These are phyloP conservation scores for Carpinus fangiana DNA, from an alignment of 306 rosid genomes.

Conservation along the genomic window DNA sequence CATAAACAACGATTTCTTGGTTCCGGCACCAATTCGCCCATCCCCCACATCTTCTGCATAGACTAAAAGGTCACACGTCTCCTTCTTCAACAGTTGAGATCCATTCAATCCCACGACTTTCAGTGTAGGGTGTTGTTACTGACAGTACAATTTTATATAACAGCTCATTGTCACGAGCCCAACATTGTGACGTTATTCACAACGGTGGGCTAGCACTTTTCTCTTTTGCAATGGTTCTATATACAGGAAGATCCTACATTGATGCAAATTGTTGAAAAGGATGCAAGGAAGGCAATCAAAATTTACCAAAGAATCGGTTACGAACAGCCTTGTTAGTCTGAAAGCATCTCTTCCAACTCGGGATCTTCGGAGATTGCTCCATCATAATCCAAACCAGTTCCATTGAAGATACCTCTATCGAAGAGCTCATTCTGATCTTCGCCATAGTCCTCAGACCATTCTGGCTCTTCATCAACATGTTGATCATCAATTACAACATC, in stretches of 20 bases:
- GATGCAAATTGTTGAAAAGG: conserved; percentile 22
- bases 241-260: conserved; percentile 19
- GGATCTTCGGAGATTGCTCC: conserved; percentile 63
- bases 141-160: conserved; percentile 15
- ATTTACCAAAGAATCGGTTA: conserved; percentile 20
- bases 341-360: conserved; percentile 86
- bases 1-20: neutral
- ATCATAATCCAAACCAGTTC: conserved; percentile 66
- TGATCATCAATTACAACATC: conserved; percentile 40
- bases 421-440: conserved; percentile 63
- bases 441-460: conserved; percentile 59
- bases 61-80: neutral
- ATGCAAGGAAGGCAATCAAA: conserved; percentile 14
- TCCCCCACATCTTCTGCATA: neutral
- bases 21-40: conserved; percentile 1
- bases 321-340: conserved; percentile 58
- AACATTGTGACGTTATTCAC: conserved; percentile 18
- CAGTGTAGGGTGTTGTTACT: conserved; percentile 18
- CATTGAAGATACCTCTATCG: conserved; percentile 55
- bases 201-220: neutral
- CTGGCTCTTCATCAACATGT: conserved; percentile 59
- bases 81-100: conserved; percentile 23
- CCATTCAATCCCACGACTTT: conserved; percentile 18
- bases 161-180: conserved; percentile 16
- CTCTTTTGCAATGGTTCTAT: conserved; percentile 22